Evolutionary conservation across 768 basidiomycete species (phyloP).

Genomic region (Phanerochaete carnosa): DNA sequence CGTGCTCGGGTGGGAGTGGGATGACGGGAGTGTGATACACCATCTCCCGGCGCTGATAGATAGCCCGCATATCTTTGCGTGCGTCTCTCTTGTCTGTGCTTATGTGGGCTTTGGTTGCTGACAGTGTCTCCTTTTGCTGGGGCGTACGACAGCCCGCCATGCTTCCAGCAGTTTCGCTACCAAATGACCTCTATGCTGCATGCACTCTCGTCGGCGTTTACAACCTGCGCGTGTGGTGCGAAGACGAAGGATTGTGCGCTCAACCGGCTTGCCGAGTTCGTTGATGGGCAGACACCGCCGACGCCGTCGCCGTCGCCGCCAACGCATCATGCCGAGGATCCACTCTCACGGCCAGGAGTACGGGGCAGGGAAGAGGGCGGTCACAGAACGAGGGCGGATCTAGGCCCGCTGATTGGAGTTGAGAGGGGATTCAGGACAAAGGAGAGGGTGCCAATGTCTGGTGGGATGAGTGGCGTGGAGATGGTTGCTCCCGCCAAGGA

Average conservation of each 20-base stretch:
- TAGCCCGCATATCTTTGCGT: constrained; percentile 55
- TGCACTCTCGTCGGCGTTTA: constrained; percentile 65
- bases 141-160: constrained; percentile 35
- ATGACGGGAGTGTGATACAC: constrained; percentile 86
- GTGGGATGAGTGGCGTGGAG: constrained; percentile 65
- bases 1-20: constrained; percentile 95
- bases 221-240: constrained; percentile 71
- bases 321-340: constrained; percentile 12
- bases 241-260: constrained; percentile 61
- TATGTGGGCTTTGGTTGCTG: not conserved
- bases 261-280: constrained; percentile 62
- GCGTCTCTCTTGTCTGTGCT: constrained; percentile 27
- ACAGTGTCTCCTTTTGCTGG: not conserved
- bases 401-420: constrained; percentile 63
- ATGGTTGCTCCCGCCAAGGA: constrained; percentile 31
- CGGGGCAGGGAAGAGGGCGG: constrained; percentile 7
- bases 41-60: constrained; percentile 65
- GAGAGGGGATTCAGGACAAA: constrained; percentile 60
- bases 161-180: constrained; percentile 50
- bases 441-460: constrained; percentile 51
- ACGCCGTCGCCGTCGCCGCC: constrained; percentile 24
- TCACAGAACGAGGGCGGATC: constrained; percentile 30
- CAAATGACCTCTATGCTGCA: constrained; percentile 73
- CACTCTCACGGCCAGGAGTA: not conserved
- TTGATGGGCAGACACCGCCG: constrained; percentile 37